These are phyloP conservation scores for Gleditsia sinensis DNA, from an alignment of 306 rosid genomes.

Conservation along the genomic window DNA sequence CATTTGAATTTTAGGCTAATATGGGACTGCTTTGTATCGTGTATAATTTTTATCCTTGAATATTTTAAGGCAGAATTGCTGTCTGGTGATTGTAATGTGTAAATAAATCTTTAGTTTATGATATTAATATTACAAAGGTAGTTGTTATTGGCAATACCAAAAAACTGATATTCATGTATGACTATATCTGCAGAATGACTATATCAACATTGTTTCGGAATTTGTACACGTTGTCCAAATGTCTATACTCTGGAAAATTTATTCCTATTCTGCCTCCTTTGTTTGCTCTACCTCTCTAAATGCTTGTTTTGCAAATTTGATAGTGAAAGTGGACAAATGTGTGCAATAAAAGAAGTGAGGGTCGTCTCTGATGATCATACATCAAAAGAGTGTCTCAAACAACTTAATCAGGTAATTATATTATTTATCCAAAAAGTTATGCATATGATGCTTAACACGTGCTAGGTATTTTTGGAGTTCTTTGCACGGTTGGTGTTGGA, in stretches of 20 bases:
- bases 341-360: constrained; percentile 77
- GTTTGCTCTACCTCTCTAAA: constrained; percentile 39
- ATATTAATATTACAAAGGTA: not conserved
- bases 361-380: constrained; percentile 57
- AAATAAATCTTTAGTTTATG: not conserved
- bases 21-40: constrained; percentile 7
- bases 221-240: not conserved
- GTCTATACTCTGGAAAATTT: not conserved
- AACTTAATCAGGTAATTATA: constrained; percentile 63
- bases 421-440: not conserved
- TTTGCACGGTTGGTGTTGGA: not conserved
- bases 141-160: not conserved
- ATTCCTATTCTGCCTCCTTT: not conserved
- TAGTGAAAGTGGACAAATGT: constrained; percentile 81
- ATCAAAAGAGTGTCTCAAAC: constrained; percentile 65
- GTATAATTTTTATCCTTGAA: constrained; percentile 12
- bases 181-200: constrained; percentile 29
- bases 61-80: not conserved
- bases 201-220: constrained; percentile 1
- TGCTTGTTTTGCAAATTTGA: constrained; percentile 40
- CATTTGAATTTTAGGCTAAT: constrained; percentile 16
- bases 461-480: not conserved
- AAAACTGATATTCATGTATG: constrained; percentile 4
- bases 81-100: not conserved
- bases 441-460: not conserved